A percentile compares a stretch with the other conserved stretches of the same genome.
Evolutionary conservation across 306 rosid species (phyloP).

Genomic region (Bauhinia variegata): DNA sequence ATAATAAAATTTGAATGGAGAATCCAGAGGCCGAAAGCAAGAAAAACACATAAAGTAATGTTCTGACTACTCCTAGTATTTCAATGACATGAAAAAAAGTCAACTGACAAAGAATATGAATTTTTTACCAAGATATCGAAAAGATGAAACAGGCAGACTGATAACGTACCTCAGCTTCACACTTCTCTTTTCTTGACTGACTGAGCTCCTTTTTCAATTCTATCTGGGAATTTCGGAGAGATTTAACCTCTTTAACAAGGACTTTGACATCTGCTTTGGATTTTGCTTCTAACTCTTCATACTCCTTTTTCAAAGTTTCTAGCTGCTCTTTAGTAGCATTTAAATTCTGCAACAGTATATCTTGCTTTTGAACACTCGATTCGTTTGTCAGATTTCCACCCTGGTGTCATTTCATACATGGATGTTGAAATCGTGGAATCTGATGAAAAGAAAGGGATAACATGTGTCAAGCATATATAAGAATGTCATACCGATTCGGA

Average conservation of each 20-base stretch:
- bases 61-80: background rate
- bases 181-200: slow-evolving; percentile 54
- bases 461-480: slow-evolving; percentile 32
- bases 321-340: slow-evolving; percentile 71
- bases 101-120: slow-evolving; percentile 7
- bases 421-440: slow-evolving; percentile 24
- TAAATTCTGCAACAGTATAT: slow-evolving; percentile 53
- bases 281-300: slow-evolving; percentile 82
- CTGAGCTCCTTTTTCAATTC: slow-evolving; percentile 71
- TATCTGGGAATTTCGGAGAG: slow-evolving; percentile 74
- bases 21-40: slow-evolving; percentile 9
- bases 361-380: slow-evolving; percentile 50
- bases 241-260: slow-evolving; percentile 93
- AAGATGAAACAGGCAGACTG: slow-evolving; percentile 22
- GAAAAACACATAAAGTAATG: background rate
- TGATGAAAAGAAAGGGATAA: slow-evolving; percentile 27
- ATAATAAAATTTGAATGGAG: background rate
- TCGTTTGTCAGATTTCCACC: slow-evolving; percentile 51
- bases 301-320: slow-evolving; percentile 65
- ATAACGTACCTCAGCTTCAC: slow-evolving; percentile 56
- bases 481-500: slow-evolving; percentile 64
- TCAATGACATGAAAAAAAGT: background rate
- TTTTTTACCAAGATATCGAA: background rate
- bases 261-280: slow-evolving; percentile 90
- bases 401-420: slow-evolving; percentile 48